phyloP scores from a whole-genome alignment of 768 basidiomycete species.

The Lactarius trivialis region DNA sequence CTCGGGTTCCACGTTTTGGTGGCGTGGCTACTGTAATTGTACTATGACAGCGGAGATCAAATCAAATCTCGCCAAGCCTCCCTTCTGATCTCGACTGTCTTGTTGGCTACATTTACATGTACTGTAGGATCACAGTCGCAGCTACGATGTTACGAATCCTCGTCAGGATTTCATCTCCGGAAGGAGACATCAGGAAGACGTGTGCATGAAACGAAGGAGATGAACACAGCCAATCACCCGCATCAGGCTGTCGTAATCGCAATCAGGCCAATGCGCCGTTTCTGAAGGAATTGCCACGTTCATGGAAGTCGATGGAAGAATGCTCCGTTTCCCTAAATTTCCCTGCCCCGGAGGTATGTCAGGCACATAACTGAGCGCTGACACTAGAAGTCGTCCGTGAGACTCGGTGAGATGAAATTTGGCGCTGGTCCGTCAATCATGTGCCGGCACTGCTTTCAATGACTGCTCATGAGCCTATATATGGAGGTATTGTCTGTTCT shows the following conservation, averaged over 20 bases:
- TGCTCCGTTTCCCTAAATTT: neutral
- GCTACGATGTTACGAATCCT: neutral
- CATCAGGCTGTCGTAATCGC: neutral
- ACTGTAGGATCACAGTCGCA: neutral
- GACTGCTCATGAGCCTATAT: neutral
- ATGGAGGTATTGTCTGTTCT: neutral
- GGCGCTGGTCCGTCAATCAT: neutral
- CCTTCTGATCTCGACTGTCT: neutral
- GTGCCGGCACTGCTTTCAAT: neutral
- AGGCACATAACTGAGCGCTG: slow-evolving; percentile 1
- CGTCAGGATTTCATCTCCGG: neutral
- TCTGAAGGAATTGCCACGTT: neutral
- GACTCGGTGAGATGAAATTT: neutral
- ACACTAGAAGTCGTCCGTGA: neutral
- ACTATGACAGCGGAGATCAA: neutral
- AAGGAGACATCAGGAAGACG: neutral
- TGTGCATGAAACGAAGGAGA: neutral
- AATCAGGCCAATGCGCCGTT: neutral
- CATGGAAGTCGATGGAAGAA: neutral
- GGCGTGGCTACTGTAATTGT: neutral
- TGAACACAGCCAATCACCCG: neutral
- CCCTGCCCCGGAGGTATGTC: no score
- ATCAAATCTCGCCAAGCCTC: neutral
- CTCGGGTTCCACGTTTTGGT: neutral
- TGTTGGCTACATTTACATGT: neutral